Percentiles rank a stretch among this genome's conserved stretches.
Evolutionary conservation across 1,139 yeast species (phyloP).

Genomic region (Yamadazyma spencermartinsiae): DNA sequence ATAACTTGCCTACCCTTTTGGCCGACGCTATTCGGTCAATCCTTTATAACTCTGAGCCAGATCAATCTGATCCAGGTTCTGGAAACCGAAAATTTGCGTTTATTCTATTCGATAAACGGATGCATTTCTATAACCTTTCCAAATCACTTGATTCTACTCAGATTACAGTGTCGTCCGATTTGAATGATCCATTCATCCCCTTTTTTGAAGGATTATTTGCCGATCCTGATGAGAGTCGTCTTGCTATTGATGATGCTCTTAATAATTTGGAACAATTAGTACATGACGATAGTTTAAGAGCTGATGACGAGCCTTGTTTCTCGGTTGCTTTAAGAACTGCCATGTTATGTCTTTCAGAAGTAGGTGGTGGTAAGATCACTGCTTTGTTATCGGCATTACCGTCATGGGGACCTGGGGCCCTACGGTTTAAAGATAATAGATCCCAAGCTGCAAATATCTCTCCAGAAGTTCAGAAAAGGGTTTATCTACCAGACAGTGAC

Average conservation of each 20-base stretch:
- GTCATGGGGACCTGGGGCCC: constrained; percentile 81
- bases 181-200: constrained; percentile 83
- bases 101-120: constrained; percentile 70
- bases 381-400: constrained; percentile 72
- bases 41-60: constrained; percentile 33
- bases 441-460: constrained; percentile 26
- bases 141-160: constrained; percentile 59
- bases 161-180: constrained; percentile 66
- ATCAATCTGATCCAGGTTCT: constrained; percentile 16
- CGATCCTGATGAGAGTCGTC: constrained; percentile 66
- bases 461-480: constrained; percentile 55
- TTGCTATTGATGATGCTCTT: constrained; percentile 67
- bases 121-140: constrained; percentile 74
- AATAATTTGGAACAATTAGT: constrained; percentile 53
- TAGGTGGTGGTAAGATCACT: constrained; percentile 82
- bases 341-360: constrained; percentile 54
- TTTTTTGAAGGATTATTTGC: constrained; percentile 76
- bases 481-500: constrained; percentile 60
- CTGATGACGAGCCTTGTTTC: constrained; percentile 70
- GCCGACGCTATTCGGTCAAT: constrained; percentile 73
- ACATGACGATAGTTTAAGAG: constrained; percentile 34
- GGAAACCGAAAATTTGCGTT: constrained; percentile 54
- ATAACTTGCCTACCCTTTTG: constrained; percentile 63
- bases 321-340: constrained; percentile 82
- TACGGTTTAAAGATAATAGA: constrained; percentile 53